phyloP scores from a whole-genome alignment of 208 protist species.

The Acanthamoeba sp. region DNA sequence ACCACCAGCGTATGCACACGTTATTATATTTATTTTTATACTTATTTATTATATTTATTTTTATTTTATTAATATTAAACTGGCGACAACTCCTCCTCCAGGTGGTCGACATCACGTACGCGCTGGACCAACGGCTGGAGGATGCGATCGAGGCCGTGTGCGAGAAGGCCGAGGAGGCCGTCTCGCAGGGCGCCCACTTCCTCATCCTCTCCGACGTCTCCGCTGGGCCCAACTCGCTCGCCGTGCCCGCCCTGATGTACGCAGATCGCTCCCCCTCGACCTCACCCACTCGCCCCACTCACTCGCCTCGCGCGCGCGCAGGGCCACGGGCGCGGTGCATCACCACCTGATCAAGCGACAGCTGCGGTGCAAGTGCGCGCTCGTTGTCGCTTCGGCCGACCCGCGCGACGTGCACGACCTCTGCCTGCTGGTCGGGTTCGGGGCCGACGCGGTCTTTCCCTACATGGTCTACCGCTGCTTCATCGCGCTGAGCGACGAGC shows the following conservation, averaged over 20 bases:
- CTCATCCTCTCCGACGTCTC: conserved; percentile 89
- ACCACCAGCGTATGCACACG: not conserved
- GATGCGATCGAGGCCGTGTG: conserved; percentile 82
- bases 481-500: conserved; percentile 67
- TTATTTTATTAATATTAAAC: not conserved
- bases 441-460: conserved; percentile 90
- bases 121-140: conserved; percentile 82
- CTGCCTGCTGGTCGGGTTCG: conserved; percentile 90
- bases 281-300: not conserved
- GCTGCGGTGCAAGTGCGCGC: conserved; percentile 82
- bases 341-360: conserved; percentile 89
- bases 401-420: conserved; percentile 90
- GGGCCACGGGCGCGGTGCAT: conserved; percentile 90
- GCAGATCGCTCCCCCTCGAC: not conserved
- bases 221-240: conserved; percentile 10
- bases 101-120: conserved; percentile 74
- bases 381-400: conserved; percentile 90
- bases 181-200: conserved; percentile 84
- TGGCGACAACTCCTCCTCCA: not conserved
- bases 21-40: not conserved
- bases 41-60: not conserved
- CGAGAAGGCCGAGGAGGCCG: conserved; percentile 81
- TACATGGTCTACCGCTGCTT: conserved; percentile 85
- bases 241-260: conserved; percentile 60
- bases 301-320: conserved; percentile 70